Evolutionary conservation across 495 filamentous ascomycete species (phyloP).

Genomic region (Pyrenula massariospora): DNA sequence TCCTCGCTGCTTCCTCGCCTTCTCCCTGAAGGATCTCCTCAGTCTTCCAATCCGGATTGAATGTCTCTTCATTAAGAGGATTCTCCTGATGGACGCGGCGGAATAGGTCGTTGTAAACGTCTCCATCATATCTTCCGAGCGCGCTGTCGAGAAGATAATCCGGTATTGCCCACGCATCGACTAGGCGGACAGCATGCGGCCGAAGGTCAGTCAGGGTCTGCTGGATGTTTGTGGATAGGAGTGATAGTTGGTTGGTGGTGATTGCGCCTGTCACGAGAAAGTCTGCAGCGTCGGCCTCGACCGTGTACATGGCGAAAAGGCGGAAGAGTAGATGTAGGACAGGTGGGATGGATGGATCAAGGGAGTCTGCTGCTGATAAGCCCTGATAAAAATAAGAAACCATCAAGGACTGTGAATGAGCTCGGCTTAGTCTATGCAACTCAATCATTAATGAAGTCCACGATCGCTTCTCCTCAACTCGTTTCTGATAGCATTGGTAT

Average conservation of each 20-base stretch:
- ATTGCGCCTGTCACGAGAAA: constrained; percentile 24
- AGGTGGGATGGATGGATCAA: constrained; percentile 11
- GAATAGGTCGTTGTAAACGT: constrained; percentile 37
- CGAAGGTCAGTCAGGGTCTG: constrained; percentile 28
- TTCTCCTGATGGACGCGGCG: constrained; percentile 33
- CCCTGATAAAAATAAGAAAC: constrained; percentile 27
- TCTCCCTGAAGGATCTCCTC: constrained; percentile 36
- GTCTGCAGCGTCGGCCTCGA: constrained; percentile 22
- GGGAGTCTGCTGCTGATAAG: constrained; percentile 10
- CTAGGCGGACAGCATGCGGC: constrained; percentile 34
- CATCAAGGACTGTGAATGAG: constrained; percentile 35
- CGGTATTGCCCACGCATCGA: constrained; percentile 36
- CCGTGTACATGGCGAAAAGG: constrained; percentile 30
- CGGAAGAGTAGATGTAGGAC: constrained; percentile 26
- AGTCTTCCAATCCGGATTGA: constrained; percentile 36
- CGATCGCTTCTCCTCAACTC: constrained; percentile 27
- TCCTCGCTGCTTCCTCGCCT: constrained; percentile 6
- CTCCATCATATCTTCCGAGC: constrained; percentile 32
- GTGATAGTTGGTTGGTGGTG: constrained; percentile 17
- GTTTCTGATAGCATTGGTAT: constrained; percentile 28
- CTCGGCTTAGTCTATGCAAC: constrained; percentile 31
- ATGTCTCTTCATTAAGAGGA: constrained; percentile 30
- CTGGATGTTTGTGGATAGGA: constrained; percentile 21
- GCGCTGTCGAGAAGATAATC: constrained; percentile 36
- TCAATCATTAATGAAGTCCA: constrained; percentile 36